A percentile compares a stretch with the other conserved stretches of the same genome.
phyloP scores from a whole-genome alignment of 2,329 filamentous ascomycete genomes.

The Sodiomyces alkalinus region DNA sequence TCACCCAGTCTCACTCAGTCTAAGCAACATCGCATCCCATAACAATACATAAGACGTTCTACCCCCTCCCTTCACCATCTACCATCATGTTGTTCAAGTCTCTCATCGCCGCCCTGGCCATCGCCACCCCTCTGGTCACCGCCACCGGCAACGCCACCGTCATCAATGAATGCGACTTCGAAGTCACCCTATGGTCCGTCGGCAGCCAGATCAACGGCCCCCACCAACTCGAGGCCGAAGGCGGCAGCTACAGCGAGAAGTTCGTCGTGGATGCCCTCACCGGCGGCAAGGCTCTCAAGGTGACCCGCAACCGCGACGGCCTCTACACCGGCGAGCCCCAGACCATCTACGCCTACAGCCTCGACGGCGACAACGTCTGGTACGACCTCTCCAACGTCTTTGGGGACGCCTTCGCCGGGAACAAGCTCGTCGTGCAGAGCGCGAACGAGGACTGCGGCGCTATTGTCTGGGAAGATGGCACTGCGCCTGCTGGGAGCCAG shows the following conservation, averaged over 20 bases:
- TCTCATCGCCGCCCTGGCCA: conserved; percentile 11
- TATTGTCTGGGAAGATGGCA: conserved; percentile 20
- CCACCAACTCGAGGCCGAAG: conserved; percentile 12
- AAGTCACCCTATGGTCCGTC: conserved; percentile 24
- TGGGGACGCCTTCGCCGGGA: conserved; percentile 20
- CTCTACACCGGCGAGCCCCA: conserved; percentile 23
- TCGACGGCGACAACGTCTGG: conserved; percentile 18
- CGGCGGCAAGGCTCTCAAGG: conserved; percentile 23
- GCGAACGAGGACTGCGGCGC: conserved; percentile 15
- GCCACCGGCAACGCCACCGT: conserved; percentile 20
- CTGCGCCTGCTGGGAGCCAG: conserved; percentile 20
- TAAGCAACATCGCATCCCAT: no score
- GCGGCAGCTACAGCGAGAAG: conserved; percentile 16
- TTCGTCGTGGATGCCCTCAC: conserved; percentile 19
- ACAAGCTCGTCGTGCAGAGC: conserved; percentile 16
- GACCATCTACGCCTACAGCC: conserved; percentile 23
- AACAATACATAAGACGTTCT: no score
- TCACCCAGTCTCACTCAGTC: no score
- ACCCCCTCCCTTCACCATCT: no score
- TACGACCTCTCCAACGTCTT: conserved; percentile 25
- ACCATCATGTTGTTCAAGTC: not conserved
- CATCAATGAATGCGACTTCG: conserved; percentile 19
- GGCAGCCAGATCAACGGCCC: conserved; percentile 14
- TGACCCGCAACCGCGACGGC: conserved; percentile 18
- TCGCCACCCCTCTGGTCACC: conserved; percentile 8